phyloP scores from a whole-genome alignment of 192 early-diverging fungal genomes.

The Thamnidium elegans region DNA sequence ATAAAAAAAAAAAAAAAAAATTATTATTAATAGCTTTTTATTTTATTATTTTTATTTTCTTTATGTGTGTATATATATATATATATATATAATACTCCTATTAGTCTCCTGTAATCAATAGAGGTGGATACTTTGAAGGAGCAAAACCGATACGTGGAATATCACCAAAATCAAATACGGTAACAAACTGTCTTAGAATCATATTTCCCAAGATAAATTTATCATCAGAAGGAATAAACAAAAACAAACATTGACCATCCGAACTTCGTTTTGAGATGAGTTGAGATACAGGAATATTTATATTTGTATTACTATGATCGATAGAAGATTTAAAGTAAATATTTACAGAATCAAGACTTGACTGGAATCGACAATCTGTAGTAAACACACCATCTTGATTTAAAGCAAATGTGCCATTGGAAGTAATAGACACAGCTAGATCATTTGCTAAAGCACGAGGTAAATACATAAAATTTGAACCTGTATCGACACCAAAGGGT shows the following conservation, averaged over 20 bases:
- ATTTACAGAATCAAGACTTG: background rate
- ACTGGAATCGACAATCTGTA: conserved; percentile 15
- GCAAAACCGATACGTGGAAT: conserved; percentile 25
- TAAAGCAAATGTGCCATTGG: background rate
- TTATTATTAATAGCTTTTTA: too few species aligned
- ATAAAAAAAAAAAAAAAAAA: too few species aligned
- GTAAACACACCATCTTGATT: background rate
- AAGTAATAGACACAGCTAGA: conserved; percentile 6
- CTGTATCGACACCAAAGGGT: conserved; percentile 19
- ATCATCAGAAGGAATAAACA: conserved; percentile 7
- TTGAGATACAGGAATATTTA: conserved; percentile 13
- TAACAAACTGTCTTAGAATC: conserved; percentile 19
- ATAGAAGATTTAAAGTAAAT: conserved; percentile 8
- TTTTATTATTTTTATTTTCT: background rate
- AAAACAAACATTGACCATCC: conserved; percentile 8
- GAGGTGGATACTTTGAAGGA: background rate
- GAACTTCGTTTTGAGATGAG: background rate
- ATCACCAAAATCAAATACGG: conserved; percentile 27
- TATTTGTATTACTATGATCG: background rate
- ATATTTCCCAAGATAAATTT: conserved; percentile 22
- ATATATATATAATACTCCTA: background rate
- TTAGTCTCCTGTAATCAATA: background rate
- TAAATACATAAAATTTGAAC: conserved; percentile 29
- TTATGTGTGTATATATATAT: background rate
- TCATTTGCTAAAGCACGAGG: conserved; percentile 11